Evolutionary conservation across 768 basidiomycete genomes (phyloP), one percentile per base, ranked within the genome.

Genomic region (Agaricus subrufescens): DNA sequence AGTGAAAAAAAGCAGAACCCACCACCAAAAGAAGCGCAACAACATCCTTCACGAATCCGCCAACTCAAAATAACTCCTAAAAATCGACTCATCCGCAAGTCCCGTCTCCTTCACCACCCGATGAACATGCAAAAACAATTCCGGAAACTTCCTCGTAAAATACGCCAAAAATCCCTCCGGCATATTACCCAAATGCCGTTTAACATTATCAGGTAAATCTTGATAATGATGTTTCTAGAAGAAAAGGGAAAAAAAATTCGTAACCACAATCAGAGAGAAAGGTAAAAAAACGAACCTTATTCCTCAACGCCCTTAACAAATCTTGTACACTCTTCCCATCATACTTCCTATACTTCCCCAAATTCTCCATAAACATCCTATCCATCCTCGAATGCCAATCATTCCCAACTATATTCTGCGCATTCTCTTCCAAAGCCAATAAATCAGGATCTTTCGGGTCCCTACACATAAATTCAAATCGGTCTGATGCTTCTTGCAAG

Each of bases 311-410:
- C 50, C 97, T 81, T 47, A 99, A 69, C 8, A 99, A 72, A 73
- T 99, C 97, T 61, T 97, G 90, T 9, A 98, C 89, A 52, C 88
- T 90, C 65, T 77, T 77, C 19, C 90, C 92, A 66, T 98, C 93
- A 66, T 99, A 99, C 70, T 98, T 99, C 62, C 97, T 79, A 72
- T 94, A 98, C 69, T 98, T 98, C 52, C 96, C 95, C 51, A 99
- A 71, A 67, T 94, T 98, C 58, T 96, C 95, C 52, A 94, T 85
- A 69, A 99, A 92, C 11, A 87, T 74, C 62, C 86, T 91, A 74
- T 98, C 95, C 45, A 98, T 77, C 42, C 86, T 81, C 12, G 83
- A 68, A 58, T 89, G 85, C 97, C 97, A 99, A 70, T 98, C 96
- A 56, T 82, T 80, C 25, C 94, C 94, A 2, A 99, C 88, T 48